phyloP scores from a whole-genome alignment of 495 filamentous ascomycete genomes.

The Aspergillus hancockii region DNA sequence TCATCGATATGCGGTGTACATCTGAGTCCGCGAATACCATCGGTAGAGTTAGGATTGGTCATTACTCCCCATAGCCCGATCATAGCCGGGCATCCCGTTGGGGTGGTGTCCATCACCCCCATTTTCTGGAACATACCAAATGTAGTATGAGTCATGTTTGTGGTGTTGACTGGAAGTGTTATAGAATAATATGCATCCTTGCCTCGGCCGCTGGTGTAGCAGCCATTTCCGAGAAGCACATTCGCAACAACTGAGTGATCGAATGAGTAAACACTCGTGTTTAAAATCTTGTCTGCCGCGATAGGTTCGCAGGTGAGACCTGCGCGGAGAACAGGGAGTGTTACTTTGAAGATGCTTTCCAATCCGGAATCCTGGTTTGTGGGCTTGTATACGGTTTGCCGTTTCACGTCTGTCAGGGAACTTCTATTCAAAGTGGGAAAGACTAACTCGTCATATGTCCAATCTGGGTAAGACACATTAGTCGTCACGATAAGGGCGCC shows the following conservation, averaged over 20 bases:
- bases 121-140: not conserved
- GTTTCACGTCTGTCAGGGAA: not conserved
- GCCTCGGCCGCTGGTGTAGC: not conserved
- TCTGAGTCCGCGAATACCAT: slow-evolving; percentile 4
- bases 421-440: slow-evolving; percentile 8
- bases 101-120: not conserved
- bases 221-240: not conserved
- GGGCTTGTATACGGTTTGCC: not conserved
- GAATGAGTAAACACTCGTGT: too few relatives aligned
- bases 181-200: not conserved
- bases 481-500: slow-evolving; percentile 7
- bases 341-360: not conserved
- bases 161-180: not conserved
- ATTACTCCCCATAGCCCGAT: not conserved
- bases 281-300: not conserved
- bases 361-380: not conserved
- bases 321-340: slow-evolving; percentile 10
- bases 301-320: slow-evolving; percentile 7
- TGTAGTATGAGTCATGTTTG: not conserved
- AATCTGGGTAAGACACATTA: slow-evolving; percentile 20
- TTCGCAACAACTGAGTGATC: not conserved
- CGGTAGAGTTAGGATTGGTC: slow-evolving; percentile 6
- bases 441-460: slow-evolving; percentile 22
- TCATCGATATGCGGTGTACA: slow-evolving; percentile 6
- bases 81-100: not conserved